phyloP scores from a whole-genome alignment of 495 filamentous ascomycete species.

The Durotheca rogersii region DNA sequence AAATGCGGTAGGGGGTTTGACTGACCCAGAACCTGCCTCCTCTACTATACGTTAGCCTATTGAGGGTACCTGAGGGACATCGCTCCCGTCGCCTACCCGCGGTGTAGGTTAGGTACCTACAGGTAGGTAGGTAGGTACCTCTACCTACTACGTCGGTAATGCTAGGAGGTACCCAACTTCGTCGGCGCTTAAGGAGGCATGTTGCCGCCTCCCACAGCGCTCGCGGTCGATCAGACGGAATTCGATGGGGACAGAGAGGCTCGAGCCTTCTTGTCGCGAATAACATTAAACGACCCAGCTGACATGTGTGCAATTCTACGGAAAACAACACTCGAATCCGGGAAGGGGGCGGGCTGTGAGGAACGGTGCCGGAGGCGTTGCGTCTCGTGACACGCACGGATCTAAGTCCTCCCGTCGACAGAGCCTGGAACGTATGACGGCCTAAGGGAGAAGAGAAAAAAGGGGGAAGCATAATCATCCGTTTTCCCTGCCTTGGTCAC shows the following conservation, averaged over 20 bases:
- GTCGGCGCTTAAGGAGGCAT: no score
- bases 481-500: constrained; percentile 20
- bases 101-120: no score
- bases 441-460: constrained; percentile 5
- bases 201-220: no score
- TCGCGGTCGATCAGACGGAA: constrained; percentile 5
- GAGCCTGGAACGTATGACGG: constrained; percentile 22
- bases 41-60: no score
- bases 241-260: constrained; percentile 14
- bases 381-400: constrained; percentile 28
- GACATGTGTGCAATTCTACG: constrained; percentile 26
- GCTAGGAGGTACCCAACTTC: no score
- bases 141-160: no score
- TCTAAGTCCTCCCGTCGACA: constrained; percentile 25
- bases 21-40: no score
- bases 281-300: constrained; percentile 15
- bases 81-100: no score
- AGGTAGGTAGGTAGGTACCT: no score
- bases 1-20: background rate
- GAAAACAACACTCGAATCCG: constrained; percentile 18
- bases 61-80: no score
- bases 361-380: constrained; percentile 30
- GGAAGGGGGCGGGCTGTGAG: constrained; percentile 12
- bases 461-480: constrained; percentile 11
- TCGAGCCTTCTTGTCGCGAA: constrained; percentile 25